These are phyloP conservation scores for Citrus australasica DNA, from an alignment of 345 rosid genomes.

Conservation along the genomic window DNA sequence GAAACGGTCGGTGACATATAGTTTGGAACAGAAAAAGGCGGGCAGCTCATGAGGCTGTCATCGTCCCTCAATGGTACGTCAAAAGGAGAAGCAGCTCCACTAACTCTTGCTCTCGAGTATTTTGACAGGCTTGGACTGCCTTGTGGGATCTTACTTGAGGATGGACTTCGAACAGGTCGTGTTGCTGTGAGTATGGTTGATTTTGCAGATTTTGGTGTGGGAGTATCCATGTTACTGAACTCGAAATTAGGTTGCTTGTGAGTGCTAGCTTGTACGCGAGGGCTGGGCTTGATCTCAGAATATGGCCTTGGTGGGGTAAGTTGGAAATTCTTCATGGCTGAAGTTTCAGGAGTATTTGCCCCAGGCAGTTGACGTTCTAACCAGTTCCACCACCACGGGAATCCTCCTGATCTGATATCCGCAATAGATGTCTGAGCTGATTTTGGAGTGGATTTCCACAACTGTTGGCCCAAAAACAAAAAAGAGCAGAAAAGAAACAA, in stretches of 20 bases:
- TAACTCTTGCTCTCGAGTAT: constrained; percentile 60
- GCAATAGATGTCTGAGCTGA: constrained; percentile 34
- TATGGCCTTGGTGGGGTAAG: constrained; percentile 54
- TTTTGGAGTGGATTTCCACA: constrained; percentile 58
- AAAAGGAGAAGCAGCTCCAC: constrained; percentile 55
- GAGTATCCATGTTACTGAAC: constrained; percentile 54
- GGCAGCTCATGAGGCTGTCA: constrained; percentile 93
- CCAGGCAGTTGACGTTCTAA: constrained; percentile 61
- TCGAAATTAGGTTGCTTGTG: constrained; percentile 35
- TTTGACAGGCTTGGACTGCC: constrained; percentile 48
- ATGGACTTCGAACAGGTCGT: constrained; percentile 48
- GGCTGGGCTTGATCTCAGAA: constrained; percentile 54
- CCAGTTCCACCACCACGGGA: constrained; percentile 99
- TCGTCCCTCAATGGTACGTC: constrained; percentile 65
- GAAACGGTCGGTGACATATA: constrained; percentile 88
- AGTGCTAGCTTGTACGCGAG: constrained; percentile 45
- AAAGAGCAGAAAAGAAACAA: not conserved
- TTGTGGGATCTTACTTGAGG: constrained; percentile 32
- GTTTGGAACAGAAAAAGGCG: constrained; percentile 80
- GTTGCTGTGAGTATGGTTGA: constrained; percentile 47
- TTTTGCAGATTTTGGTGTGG: constrained; percentile 73
- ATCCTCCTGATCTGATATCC: constrained; percentile 54
- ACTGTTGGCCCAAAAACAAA: constrained; percentile 20
- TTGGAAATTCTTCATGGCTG: constrained; percentile 30
- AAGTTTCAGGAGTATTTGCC: constrained; percentile 34